A percentile compares a stretch with the other conserved stretches of the same genome.
These are phyloP conservation scores for Umbilicus rupestris DNA, from an alignment of 164 flowering plant species.

Conservation along the genomic window DNA sequence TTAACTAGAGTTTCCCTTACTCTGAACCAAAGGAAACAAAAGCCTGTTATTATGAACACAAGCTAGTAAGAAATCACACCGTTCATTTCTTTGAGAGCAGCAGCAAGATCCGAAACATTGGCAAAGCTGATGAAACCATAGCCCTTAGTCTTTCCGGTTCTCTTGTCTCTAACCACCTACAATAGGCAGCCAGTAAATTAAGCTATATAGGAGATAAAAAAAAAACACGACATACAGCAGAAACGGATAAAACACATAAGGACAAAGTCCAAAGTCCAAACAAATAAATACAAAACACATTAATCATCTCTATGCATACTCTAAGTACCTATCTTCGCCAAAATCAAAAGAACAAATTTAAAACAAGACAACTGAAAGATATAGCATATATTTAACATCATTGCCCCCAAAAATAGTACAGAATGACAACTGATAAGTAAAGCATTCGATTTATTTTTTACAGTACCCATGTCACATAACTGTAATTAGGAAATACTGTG, in stretches of 20 bases:
- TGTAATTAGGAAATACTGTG: no score
- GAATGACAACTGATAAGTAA: no score
- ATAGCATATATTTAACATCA: neutral
- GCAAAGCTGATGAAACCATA: conserved; percentile 79
- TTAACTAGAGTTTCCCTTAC: neutral
- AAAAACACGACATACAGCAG: neutral
- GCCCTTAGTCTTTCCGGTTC: conserved; percentile 76
- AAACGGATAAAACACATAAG: neutral
- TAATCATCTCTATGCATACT: neutral
- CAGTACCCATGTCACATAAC: neutral
- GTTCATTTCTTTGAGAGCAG: conserved; percentile 73
- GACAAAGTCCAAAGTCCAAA: no score
- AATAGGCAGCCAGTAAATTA: neutral
- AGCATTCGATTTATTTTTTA: neutral
- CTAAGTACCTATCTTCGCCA: neutral
- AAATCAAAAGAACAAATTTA: neutral
- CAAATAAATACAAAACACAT: neutral
- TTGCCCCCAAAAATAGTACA: neutral
- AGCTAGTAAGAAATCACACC: conserved; percentile 27
- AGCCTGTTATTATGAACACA: neutral
- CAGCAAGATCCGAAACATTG: conserved; percentile 55
- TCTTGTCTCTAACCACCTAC: conserved; percentile 72
- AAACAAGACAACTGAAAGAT: neutral
- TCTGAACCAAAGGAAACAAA: neutral
- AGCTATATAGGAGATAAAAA: neutral